A percentile compares a stretch with the other conserved stretches of the same genome.
Conservation (phyloP, 2,329 filamentous ascomycete genomes). For the Purpureocillium lavendulum region DNA sequence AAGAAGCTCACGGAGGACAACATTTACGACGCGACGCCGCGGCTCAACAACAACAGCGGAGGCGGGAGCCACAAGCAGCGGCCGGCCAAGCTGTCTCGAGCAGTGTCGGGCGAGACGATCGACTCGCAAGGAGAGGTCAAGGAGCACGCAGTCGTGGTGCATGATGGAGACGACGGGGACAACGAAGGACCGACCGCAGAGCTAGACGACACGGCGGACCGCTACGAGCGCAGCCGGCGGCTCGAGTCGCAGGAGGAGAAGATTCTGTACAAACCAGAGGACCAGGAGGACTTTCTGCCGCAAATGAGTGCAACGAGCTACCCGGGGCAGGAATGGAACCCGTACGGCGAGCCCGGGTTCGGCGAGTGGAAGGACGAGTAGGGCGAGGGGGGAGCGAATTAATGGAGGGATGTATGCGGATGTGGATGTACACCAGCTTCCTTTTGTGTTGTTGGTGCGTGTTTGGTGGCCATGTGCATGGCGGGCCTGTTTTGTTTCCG, state of each 20-base stretch:
- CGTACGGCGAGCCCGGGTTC: slow-evolving; percentile 31
- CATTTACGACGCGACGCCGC: slow-evolving; percentile 25
- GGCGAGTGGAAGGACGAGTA: slow-evolving; percentile 16
- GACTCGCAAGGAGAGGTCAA: background rate
- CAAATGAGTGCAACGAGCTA: slow-evolving; percentile 61
- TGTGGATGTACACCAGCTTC: too few species aligned
- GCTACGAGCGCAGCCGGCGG: slow-evolving; percentile 34
- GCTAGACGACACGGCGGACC: slow-evolving; percentile 33
- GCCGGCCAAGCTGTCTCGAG: background rate
- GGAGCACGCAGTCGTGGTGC: slow-evolving; percentile 2
- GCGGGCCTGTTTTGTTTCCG: too few species aligned
- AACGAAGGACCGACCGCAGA: slow-evolving; percentile 18
- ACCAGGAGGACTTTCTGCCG: slow-evolving; percentile 28
- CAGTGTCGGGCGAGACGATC: slow-evolving; percentile 3
- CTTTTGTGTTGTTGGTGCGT: too few species aligned
- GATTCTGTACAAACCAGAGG: slow-evolving; percentile 33
- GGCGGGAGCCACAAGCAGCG: background rate
- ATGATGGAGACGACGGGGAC: background rate
- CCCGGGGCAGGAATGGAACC: slow-evolving; percentile 64
- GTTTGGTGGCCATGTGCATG: too few species aligned
- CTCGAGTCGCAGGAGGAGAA: slow-evolving; percentile 44
- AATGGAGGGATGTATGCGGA: too few species aligned
- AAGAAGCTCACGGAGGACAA: slow-evolving; percentile 17
- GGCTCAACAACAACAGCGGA: slow-evolving; percentile 4
- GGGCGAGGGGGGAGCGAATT: background rate